phyloP scores from a whole-genome alignment of 2,329 filamentous ascomycete genomes.

The Claviceps maximensis region DNA sequence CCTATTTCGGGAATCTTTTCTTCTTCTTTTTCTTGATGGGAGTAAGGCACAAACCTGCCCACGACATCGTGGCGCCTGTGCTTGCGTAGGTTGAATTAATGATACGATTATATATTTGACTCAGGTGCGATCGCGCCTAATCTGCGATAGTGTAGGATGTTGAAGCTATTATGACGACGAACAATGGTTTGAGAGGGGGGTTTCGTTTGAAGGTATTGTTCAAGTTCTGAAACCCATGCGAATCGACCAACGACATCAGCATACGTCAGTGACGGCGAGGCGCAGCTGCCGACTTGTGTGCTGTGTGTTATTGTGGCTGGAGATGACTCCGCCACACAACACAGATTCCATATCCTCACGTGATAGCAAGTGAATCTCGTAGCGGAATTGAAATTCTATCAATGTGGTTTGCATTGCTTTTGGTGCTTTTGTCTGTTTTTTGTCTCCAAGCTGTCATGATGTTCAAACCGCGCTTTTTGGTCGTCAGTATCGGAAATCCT shows the following conservation, averaged over 20 bases:
- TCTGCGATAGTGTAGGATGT: not conserved
- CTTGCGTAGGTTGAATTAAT: slow-evolving; percentile 2
- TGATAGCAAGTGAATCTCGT: slow-evolving; percentile 13
- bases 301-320: not conserved
- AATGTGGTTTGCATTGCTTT: not conserved
- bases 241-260: slow-evolving; percentile 11
- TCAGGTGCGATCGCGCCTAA: not conserved
- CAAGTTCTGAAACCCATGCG: slow-evolving; percentile 20
- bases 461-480: slow-evolving; percentile 46
- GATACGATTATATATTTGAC: not conserved
- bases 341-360: slow-evolving; percentile 12
- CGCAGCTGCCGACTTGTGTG: slow-evolving; percentile 2
- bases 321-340: slow-evolving; percentile 8
- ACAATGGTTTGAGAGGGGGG: not conserved
- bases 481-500: slow-evolving; percentile 83
- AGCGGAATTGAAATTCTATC: not conserved
- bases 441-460: slow-evolving; percentile 11
- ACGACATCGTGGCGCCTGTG: slow-evolving; percentile 43
- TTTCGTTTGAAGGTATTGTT: not conserved
- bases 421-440: not conserved
- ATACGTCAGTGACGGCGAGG: slow-evolving; percentile 11
- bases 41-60: slow-evolving; percentile 42
- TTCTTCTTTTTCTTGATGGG: not conserved
- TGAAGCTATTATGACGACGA: not conserved
- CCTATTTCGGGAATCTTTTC: slow-evolving; percentile 7